Percentiles rank a stretch among this genome's conserved stretches.
Conservation (phyloP, 352 stramenopile species). For the Pythium aquatile region DNA sequence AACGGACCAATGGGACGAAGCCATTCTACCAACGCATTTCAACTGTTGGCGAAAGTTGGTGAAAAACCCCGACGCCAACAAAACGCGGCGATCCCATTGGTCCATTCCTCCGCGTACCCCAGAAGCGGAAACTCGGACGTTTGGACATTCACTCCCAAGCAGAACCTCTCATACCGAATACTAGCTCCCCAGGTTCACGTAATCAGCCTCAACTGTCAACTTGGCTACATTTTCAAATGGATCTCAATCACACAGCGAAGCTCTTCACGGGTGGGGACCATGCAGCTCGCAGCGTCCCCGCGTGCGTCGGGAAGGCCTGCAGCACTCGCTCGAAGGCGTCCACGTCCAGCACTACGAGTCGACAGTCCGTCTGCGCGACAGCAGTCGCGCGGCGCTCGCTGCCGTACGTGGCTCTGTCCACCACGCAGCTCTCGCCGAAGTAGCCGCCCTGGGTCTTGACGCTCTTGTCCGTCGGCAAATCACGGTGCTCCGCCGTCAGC, state of each 20-base stretch:
- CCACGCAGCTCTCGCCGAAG: conserved; percentile 30
- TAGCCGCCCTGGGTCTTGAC: conserved; percentile 23
- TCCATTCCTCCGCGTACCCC: background rate
- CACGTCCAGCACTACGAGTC: conserved; percentile 23
- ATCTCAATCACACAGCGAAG: conserved; percentile 23
- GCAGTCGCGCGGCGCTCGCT: conserved; percentile 26
- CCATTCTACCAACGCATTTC: conserved; percentile 25
- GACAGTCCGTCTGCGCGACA: conserved; percentile 16
- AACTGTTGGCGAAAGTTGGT: too few relatives aligned
- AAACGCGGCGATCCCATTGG: conserved; percentile 7
- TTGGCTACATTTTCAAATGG: background rate
- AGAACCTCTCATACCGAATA: background rate
- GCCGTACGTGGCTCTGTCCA: conserved; percentile 13
- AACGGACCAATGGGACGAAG: conserved; percentile 18
- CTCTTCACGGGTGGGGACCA: conserved; percentile 18
- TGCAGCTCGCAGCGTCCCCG: conserved; percentile 13
- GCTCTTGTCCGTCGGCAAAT: conserved; percentile 4
- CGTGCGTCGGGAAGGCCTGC: conserved; percentile 22
- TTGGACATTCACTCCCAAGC: conserved; percentile 7
- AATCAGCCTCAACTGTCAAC: background rate
- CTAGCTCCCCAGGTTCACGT: background rate
- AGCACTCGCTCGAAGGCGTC: conserved; percentile 25
- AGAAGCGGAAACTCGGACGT: conserved; percentile 11
- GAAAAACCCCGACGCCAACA: conserved; percentile 4
- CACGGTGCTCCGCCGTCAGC: conserved; percentile 19